Evolutionary conservation across 1,139 yeast genomes (phyloP).

Genomic region (Yamadazyma conglobata): DNA sequence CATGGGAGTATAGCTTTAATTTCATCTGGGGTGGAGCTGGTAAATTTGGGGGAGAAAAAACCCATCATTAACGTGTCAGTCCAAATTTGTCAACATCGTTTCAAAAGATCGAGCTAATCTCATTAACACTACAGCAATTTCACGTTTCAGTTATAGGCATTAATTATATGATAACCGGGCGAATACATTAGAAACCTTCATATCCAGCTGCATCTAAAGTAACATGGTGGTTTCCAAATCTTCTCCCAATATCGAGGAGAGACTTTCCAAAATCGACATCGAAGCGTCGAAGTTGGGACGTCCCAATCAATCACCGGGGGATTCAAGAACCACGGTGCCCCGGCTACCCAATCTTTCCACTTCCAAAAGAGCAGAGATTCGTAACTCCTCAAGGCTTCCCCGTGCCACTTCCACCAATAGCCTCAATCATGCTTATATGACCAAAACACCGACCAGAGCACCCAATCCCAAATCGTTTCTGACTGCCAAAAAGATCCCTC

Average conservation of each 20-base stretch:
- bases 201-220: too few species aligned
- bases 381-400: slow-evolving; percentile 7
- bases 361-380: slow-evolving; percentile 15
- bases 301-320: neutral
- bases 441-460: slow-evolving; percentile 13
- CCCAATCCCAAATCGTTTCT: slow-evolving; percentile 7
- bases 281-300: slow-evolving; percentile 3
- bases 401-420: slow-evolving; percentile 9
- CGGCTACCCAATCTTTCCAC: slow-evolving; percentile 15
- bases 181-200: too few species aligned
- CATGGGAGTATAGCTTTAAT: slow-evolving; percentile 30
- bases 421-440: slow-evolving; percentile 1
- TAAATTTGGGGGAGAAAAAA: neutral
- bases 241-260: slow-evolving; percentile 14
- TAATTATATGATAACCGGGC: too few species aligned
- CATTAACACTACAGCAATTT: too few species aligned
- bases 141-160: too few species aligned
- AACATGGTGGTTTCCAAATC: slow-evolving; percentile 2
- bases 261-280: slow-evolving; percentile 14
- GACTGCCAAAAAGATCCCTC: slow-evolving; percentile 7
- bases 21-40: slow-evolving; percentile 23
- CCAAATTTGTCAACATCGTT: slow-evolving; percentile 6
- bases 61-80: slow-evolving; percentile 5
- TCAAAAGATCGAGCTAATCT: too few species aligned
- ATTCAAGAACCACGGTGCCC: slow-evolving; percentile 9